These are phyloP conservation scores for Aureoboletus auriporus DNA, from an alignment of 768 basidiomycete genomes.

Conservation along the genomic window DNA sequence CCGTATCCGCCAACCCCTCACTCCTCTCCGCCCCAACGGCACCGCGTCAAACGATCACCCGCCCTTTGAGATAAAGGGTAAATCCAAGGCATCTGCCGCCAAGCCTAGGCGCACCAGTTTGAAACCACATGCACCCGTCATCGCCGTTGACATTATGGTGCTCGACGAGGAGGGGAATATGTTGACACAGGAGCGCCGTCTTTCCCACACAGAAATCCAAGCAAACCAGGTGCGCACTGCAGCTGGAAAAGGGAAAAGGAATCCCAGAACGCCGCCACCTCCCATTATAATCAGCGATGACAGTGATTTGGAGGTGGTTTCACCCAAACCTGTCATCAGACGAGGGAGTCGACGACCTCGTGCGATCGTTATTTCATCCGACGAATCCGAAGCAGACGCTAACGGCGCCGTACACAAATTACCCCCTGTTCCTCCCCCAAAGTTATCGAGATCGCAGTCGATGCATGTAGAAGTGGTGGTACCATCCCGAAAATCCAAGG, in stretches of 20 bases:
- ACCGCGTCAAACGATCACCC: slow-evolving; percentile 34
- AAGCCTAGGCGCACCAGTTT: slow-evolving; percentile 24
- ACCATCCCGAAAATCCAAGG: slow-evolving; percentile 29
- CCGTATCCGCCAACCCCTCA: slow-evolving; percentile 37
- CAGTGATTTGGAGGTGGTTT: slow-evolving; percentile 27
- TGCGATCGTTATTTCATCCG: slow-evolving; percentile 39
- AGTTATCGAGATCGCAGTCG: slow-evolving; percentile 14
- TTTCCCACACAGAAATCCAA: slow-evolving; percentile 44
- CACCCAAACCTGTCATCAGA: slow-evolving; percentile 9
- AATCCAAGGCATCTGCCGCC: slow-evolving; percentile 15
- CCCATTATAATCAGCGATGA: slow-evolving; percentile 26
- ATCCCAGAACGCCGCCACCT: neutral
- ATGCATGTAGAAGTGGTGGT: slow-evolving; percentile 39
- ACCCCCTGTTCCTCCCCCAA: slow-evolving; percentile 3
- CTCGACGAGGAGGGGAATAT: slow-evolving; percentile 57
- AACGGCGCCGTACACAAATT: slow-evolving; percentile 5
- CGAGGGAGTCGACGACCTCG: slow-evolving; percentile 12
- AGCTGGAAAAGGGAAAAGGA: slow-evolving; percentile 8
- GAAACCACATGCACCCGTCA: slow-evolving; percentile 43
- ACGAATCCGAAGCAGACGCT: slow-evolving; percentile 42
- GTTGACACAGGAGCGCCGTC: slow-evolving; percentile 57
- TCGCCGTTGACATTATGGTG: slow-evolving; percentile 65
- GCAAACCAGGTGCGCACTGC: slow-evolving; percentile 26
- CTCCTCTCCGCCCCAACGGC: slow-evolving; percentile 35
- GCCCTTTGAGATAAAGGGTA: slow-evolving; percentile 19